Conservation (phyloP, 2,329 filamentous ascomycete genomes). For the Curvularia spicifera region DNA sequence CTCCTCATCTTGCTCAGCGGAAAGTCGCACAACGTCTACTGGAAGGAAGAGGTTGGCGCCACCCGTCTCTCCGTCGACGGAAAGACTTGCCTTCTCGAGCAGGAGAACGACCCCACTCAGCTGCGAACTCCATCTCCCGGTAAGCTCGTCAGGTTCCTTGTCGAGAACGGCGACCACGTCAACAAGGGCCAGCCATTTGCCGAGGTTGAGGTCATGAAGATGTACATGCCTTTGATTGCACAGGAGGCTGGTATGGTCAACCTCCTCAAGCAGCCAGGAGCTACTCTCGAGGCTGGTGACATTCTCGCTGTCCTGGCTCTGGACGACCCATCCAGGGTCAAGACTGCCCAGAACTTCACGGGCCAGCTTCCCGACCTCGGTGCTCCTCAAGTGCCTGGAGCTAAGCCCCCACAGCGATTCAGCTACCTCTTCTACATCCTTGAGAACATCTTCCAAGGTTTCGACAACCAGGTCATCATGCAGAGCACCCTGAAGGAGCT, state of each 20-base stretch:
- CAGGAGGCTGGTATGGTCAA: conserved; percentile 96
- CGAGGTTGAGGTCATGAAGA: conserved; percentile 99
- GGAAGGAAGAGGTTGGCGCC: conserved; percentile 97
- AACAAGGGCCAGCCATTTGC: conserved; percentile 91
- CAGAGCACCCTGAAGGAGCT: conserved; percentile 82
- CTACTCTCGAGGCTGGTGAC: conserved; percentile 96
- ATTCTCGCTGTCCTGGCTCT: conserved; percentile 96
- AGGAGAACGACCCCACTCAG: conserved; percentile 98
- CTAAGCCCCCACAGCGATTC: conserved; percentile 90
- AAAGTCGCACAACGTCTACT: conserved; percentile 97
- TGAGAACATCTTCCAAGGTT: conserved; percentile 87
- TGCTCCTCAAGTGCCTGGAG: conserved; percentile 83
- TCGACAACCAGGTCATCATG: conserved; percentile 98
- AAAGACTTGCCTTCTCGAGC: conserved; percentile 97
- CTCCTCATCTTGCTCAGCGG: conserved; percentile 88
- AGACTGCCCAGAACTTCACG: conserved; percentile 93
- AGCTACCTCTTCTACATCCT: conserved; percentile 77
- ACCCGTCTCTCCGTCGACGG: conserved; percentile 95
- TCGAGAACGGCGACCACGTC: conserved; percentile 94
- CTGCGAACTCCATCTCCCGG: conserved; percentile 92
- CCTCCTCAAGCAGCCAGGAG: conserved; percentile 98
- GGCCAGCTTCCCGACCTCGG: conserved; percentile 89
- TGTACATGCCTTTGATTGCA: conserved; percentile 98
- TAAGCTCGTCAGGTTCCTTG: conserved; percentile 97
- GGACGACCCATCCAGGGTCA: conserved; percentile 93